Conservation (phyloP, 1,284 basidiomycete species). For the Heterobasidion parviporum region DNA sequence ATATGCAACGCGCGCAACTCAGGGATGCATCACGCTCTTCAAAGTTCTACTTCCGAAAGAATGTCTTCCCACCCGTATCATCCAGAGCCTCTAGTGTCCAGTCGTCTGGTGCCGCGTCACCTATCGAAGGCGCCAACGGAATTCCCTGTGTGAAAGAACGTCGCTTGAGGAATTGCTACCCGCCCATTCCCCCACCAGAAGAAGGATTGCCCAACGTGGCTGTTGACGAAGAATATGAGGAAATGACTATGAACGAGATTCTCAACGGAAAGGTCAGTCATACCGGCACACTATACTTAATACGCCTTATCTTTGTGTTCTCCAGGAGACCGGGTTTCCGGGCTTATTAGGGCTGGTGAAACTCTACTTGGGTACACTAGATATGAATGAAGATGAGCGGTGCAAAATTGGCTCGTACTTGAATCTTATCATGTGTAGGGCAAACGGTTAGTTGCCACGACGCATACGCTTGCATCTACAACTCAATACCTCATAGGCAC, state of each 20-base stretch:
- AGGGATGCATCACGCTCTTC: constrained; percentile 70
- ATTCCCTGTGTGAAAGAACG: constrained; percentile 40
- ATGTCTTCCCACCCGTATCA: constrained; percentile 62
- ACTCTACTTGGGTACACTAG: constrained; percentile 84
- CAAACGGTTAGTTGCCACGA: constrained; percentile 54
- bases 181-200: constrained; percentile 43
- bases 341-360: constrained; percentile 83
- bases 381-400: constrained; percentile 61
- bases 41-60: constrained; percentile 89
- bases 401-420: constrained; percentile 72
- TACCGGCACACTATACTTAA: background rate
- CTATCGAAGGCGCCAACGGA: constrained; percentile 26
- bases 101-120: constrained; percentile 46
- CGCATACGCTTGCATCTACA: background rate
- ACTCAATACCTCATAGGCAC: constrained; percentile 39
- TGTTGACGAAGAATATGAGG: constrained; percentile 82
- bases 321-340: constrained; percentile 61
- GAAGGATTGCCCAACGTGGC: constrained; percentile 32
- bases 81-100: constrained; percentile 29
- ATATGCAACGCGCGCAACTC: constrained; percentile 87
- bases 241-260: constrained; percentile 90
- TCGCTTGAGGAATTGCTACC: constrained; percentile 65
- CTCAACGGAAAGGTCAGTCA: constrained; percentile 78
- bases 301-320: background rate
- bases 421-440: constrained; percentile 70